Percentiles rank a stretch among this genome's conserved stretches.
Conservation (phyloP, 192 early-diverging fungal genomes). For the Entomortierella chlamydospora region DNA sequence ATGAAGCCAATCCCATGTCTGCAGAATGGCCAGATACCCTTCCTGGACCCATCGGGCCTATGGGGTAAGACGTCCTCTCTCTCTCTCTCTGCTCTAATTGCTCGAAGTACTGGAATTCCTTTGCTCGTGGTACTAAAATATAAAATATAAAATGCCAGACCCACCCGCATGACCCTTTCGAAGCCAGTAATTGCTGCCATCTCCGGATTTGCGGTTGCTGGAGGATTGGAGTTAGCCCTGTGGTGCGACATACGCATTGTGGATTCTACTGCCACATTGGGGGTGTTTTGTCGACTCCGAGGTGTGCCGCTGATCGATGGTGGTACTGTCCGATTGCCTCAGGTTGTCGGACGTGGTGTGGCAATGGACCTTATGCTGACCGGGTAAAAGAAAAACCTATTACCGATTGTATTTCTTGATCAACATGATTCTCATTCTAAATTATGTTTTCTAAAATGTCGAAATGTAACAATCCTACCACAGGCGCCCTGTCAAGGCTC, state of each 20-base stretch:
- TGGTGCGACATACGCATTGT: slow-evolving; percentile 67
- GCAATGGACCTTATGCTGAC: slow-evolving; percentile 65
- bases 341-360: slow-evolving; percentile 58
- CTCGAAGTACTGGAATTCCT: too few species aligned
- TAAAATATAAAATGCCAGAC: slow-evolving; percentile 11
- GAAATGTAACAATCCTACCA: too few species aligned
- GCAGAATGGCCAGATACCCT: slow-evolving; percentile 43
- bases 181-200: slow-evolving; percentile 68
- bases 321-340: slow-evolving; percentile 60
- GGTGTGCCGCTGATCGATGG: slow-evolving; percentile 68
- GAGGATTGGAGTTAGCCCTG: slow-evolving; percentile 62
- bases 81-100: background rate
- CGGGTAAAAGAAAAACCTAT: slow-evolving; percentile 38
- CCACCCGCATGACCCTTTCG: slow-evolving; percentile 57
- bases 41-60: slow-evolving; percentile 57
- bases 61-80: too few species aligned
- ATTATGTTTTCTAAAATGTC: too few species aligned
- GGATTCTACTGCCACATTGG: slow-evolving; percentile 51
- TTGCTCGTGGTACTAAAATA: too few species aligned
- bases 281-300: slow-evolving; percentile 61
- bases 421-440: too few species aligned
- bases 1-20: slow-evolving; percentile 50
- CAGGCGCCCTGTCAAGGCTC: slow-evolving; percentile 57
- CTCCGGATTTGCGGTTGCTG: slow-evolving; percentile 66
- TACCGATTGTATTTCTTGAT: too few species aligned